Evolutionary conservation across 2,329 filamentous ascomycete genomes (phyloP), one percentile per base, ranked within the genome.

Genomic region (Penicillium expansum): DNA sequence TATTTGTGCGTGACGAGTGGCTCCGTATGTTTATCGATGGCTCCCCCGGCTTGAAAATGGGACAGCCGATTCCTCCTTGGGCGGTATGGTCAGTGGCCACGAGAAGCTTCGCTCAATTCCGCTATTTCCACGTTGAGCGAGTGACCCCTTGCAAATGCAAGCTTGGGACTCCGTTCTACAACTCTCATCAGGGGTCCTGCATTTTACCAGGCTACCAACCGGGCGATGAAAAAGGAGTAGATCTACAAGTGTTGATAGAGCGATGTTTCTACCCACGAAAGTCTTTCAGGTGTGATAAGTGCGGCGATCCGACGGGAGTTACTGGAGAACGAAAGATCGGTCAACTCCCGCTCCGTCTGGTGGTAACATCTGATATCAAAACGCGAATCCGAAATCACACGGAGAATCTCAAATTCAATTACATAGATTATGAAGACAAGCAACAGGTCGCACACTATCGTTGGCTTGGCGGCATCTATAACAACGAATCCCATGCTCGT

Each of bases 391-490:
- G 3, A 56, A 35, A 64, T 6, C 70, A 73, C 52, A 72, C 71
- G 11, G 39, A 60, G 9, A 56, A 69, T 43, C 51, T 74, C 20
- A 51, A 42, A 0, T 58, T 74, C 20, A 27, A 56, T 3, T 73
- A 72, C 47, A 24, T 47, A 3, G 62, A 70, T 48, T 13, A 35
- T 1, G 24, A 62, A 0, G 63, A 62, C 0, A n/a, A 55, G 4
- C 27, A 56, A 11, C 48, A 62, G 10, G 49, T 45, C 2, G 73
- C 68, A 7, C 55, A 54, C 1, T 76, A 76, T 55, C 69, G 71
- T 33, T 76, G 73, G 73, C 56, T 76, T 14, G 74, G 74, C 0
- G 73, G 74, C 1, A 68, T 76, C 14, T 76, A 76, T 52, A 58
- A 56, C 4, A 33, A 62, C 4, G 38, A 63, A 1, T 22, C 27